Evolutionary conservation across 176 grass and related monocot species (phyloP), one percentile per base, ranked within the genome.

Genomic region (Avena atlantica): DNA sequence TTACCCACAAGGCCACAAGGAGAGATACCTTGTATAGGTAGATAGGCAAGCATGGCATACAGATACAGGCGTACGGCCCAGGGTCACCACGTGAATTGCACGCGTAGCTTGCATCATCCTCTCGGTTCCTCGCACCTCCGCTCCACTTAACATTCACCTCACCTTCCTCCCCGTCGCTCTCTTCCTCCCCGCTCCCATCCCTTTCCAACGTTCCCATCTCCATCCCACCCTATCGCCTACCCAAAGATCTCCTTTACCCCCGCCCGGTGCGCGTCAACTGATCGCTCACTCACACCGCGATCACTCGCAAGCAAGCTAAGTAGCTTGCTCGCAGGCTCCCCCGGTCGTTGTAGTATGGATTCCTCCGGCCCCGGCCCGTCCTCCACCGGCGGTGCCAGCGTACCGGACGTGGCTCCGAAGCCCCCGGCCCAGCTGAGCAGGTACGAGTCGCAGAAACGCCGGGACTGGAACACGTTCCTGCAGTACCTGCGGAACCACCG

Each of bases 381-480:
- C 4, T 87, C 83, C 1, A 62, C 47, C 0, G 63, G 62, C 15
- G 71, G 74, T 12, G 20, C 31, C 19, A 40, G 53, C 17, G 63
- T 42, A 24, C 68, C 79, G 17, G 64, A 27, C 51, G 29, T 70
- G 64, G 60, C 80, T 45, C 76, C 78, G 25, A 31, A 40, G 57
- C 63, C 21, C 20, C 62, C 88, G 9, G 62, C 74, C 23, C 95
- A 88, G 78, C 91, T 90, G 62, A 99, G 97, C 85, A 68, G 97
- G 85, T 99, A 99, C 85, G 97, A 96, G 82, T 92, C 97, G 72
- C 97, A 99, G 92, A 99, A 99, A 89, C 85, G 97, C 12, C 75
- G 97, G 62, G 97, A 99, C 89, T 99, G 97, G 97, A 99, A 93
- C 89, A 96, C 97, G 65, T 99, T 99, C 87, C 87, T 99, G 85